Base-by-base conservation (phyloP, 164 flowering plant species). In the Buxus sempervirens region DNA sequence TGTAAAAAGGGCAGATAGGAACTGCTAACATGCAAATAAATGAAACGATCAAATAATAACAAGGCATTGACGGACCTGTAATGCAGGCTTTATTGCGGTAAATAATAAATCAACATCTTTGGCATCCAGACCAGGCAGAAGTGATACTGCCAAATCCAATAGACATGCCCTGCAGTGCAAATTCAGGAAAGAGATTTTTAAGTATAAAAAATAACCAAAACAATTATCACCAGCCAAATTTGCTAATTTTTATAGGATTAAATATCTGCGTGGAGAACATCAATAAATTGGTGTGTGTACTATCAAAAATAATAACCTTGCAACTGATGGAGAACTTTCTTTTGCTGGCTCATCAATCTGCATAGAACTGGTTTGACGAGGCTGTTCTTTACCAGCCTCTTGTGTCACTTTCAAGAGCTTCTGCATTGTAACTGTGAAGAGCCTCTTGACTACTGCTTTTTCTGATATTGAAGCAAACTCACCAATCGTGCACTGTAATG, bases 381-480 rank as follows among this genome's bases (percentile, higher is more conserved):
- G 64, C 27, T 69, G 76, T n/a, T 70, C 78, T 81, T 73, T 69
- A 54, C 64, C 66, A 68, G 89, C 86, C 70, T 80, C 75, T 73
- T 76, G 73, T 26, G 97, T 93, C 65, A 71, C 86, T 72, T 75
- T 73, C 73, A 87, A 63, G 72, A 96, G 90, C 77, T 74, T 79
- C 62, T 61, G 45, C 97, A 93, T 84, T 72, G 85, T 84, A 56
- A n/a, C 71, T 22, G 4, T 69, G 72, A 87, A 90, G 55, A 83
- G 70, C 25, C 70, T 78, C 62, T 75, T 18, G 45, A 91, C 81
- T 18, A 81, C 82, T 58, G 54, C 75, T 73, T 83, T 83, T 45
- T 88, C 92, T 5, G 97, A 73, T 78, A 96, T 87, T 25, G 99
- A 88, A 70, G 99, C 89, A 73, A 96, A 70, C 66, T 87, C 91